Evolutionary conservation across 1,139 yeast genomes (phyloP), one percentile per base, ranked within the genome.

Genomic region (Candida labiduridarum): DNA sequence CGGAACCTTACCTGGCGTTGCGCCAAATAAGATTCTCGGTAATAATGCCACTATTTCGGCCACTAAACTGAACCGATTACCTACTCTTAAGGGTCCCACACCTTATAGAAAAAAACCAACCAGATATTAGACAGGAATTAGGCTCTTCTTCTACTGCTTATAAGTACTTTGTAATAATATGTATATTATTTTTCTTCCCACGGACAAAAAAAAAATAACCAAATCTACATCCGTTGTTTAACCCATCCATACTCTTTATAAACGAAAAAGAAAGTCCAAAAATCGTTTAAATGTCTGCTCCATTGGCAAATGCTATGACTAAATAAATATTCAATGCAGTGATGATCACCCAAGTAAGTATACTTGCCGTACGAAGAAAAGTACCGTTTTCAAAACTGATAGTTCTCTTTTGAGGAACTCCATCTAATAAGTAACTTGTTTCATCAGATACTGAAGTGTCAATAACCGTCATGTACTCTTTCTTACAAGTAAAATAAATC

Each of bases 1-100:
- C 41, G 98, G 98, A 49, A 79, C 87, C 1, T 76, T 91, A 60
- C 97, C 97, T 1, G 90, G 90, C 0, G 79, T 49, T 52, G 69
- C 67, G 4, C 63, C 62, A 3, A 55, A 56, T 38, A 61, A 35
- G 12, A 36, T 36, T 6, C 15, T 44, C 14, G 8, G 36, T 18
- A 15, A 35, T 4, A 35, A 5, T 33, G 15, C 33, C 18, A 31
- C 38, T 25, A 22, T 36, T 15, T 8, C 19, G 35, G 25, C 56
- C 35, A 34, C 54, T 67, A n/a, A 44, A 18, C 41, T 34, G 34
- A 48, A 67, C 10, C 67, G 80, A 50, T 64, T 76, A 49, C 76
- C 79, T 15, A 72, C 72, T 47, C 68, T 75, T 33, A 67, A 78
- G 54, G 73, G 76, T 8, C 73, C 79, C 4, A 16, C 46, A 7